These are phyloP conservation scores for Cyclanthera cordifolia DNA, from an alignment of 306 rosid species.

Conservation along the genomic window DNA sequence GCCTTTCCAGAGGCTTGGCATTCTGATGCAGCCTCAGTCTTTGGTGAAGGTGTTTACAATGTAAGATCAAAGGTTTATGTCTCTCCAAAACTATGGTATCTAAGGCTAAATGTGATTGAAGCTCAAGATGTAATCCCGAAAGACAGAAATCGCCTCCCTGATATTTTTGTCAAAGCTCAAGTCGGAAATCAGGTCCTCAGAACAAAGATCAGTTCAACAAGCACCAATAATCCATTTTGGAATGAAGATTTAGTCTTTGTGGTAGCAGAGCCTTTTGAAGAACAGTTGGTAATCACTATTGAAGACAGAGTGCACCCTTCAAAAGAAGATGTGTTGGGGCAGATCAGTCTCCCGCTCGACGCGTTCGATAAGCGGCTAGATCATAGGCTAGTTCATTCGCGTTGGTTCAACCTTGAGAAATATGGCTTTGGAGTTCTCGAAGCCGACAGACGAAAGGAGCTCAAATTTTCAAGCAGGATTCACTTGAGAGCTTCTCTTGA, in stretches of 20 bases:
- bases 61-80: constrained; percentile 84
- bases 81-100: constrained; percentile 91
- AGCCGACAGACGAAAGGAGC: constrained; percentile 77
- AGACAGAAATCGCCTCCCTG: constrained; percentile 60
- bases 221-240: constrained; percentile 61
- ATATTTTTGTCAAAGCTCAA: constrained; percentile 67
- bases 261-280: constrained; percentile 94
- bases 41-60: constrained; percentile 71
- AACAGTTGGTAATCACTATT: constrained; percentile 45
- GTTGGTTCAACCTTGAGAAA: constrained; percentile 86
- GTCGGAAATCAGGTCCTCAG: constrained; percentile 68
- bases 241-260: constrained; percentile 85
- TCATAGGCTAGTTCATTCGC: constrained; percentile 74
- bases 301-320: constrained; percentile 68
- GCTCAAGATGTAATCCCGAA: constrained; percentile 79
- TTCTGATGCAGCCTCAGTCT: constrained; percentile 73
- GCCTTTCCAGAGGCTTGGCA: constrained; percentile 95
- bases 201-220: constrained; percentile 50
- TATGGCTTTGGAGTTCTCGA: constrained; percentile 69
- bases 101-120: constrained; percentile 67
- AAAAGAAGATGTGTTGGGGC: constrained; percentile 72
- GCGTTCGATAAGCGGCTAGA: constrained; percentile 64
- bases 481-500: constrained; percentile 87
- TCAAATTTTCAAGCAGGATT: constrained; percentile 66
- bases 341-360: constrained; percentile 51